A percentile compares a stretch with the other conserved stretches of the same genome.
Conservation (phyloP, 140 eudicot genomes). For the Bidens hawaiensis region DNA sequence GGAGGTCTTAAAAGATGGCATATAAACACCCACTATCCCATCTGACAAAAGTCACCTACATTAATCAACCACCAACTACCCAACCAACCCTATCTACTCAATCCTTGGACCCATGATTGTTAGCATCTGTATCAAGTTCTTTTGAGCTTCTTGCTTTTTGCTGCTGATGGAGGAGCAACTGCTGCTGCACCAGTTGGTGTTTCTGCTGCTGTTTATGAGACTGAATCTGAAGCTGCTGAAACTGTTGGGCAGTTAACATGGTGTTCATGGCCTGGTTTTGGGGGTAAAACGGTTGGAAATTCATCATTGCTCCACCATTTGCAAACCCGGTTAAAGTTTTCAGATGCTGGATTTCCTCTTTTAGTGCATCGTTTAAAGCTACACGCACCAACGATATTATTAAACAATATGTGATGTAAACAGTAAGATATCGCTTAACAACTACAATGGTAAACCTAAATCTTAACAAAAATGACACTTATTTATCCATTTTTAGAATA, state of each 20-base stretch:
- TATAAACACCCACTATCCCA: conserved; percentile 31
- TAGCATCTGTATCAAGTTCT: conserved; percentile 29
- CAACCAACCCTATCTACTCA: conserved; percentile 19
- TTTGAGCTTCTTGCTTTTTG: conserved; percentile 25
- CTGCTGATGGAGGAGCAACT: conserved; percentile 13
- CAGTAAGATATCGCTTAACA: no score
- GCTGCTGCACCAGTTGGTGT: no score
- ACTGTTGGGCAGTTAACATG: no score
- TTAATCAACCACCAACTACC: conserved; percentile 9
- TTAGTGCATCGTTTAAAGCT: conserved; percentile 86
- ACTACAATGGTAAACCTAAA: no score
- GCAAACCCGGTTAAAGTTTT: conserved; percentile 67
- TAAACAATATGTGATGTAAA: no score
- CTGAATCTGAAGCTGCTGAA: conserved; percentile 50
- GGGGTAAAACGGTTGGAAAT: no score
- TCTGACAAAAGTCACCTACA: neutral
- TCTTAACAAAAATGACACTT: no score
- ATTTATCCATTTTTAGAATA: no score
- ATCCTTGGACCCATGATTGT: conserved; percentile 36
- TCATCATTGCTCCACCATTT: conserved; percentile 62
- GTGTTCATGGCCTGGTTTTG: no score
- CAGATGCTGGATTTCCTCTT: conserved; percentile 87
- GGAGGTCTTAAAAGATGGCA: conserved; percentile 28
- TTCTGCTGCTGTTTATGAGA: conserved; percentile 35
- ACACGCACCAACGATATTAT: neutral